phyloP scores from a whole-genome alignment of 2,329 filamentous ascomycete species.

The Ophiostoma pallidulum region DNA sequence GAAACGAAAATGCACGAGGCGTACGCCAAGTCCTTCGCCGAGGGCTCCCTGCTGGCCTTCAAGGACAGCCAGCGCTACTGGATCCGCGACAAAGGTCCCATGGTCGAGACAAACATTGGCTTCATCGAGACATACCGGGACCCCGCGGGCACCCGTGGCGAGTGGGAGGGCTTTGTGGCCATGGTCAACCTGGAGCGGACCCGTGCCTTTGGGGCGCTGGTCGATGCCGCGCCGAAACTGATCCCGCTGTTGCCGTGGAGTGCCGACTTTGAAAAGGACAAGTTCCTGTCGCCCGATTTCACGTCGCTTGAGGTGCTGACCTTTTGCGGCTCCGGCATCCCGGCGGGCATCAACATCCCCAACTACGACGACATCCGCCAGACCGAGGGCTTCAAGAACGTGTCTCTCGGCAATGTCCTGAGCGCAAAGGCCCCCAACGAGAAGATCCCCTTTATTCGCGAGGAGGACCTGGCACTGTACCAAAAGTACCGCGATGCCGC shows the following conservation, averaged over 20 bases:
- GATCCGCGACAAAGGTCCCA: slow-evolving; percentile 75
- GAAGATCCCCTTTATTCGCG: slow-evolving; percentile 80
- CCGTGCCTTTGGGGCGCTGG: slow-evolving; percentile 74
- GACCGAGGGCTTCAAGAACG: slow-evolving; percentile 82
- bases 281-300: slow-evolving; percentile 90
- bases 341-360: slow-evolving; percentile 58
- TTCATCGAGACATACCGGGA: slow-evolving; percentile 84
- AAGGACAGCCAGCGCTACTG: slow-evolving; percentile 73
- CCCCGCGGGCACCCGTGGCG: slow-evolving; percentile 68
- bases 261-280: slow-evolving; percentile 88
- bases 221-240: slow-evolving; percentile 67
- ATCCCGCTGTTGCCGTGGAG: slow-evolving; percentile 88
- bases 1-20: slow-evolving; percentile 65
- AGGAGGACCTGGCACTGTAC: slow-evolving; percentile 68
- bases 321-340: slow-evolving; percentile 61
- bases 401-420: slow-evolving; percentile 86
- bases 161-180: slow-evolving; percentile 79
- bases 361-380: slow-evolving; percentile 74
- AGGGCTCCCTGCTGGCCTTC: slow-evolving; percentile 66
- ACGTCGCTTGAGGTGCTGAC: slow-evolving; percentile 87
- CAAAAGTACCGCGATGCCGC: slow-evolving; percentile 74
- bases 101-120: slow-evolving; percentile 71
- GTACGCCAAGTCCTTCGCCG: slow-evolving; percentile 65
- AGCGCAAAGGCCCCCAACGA: slow-evolving; percentile 87
- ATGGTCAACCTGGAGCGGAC: slow-evolving; percentile 87